phyloP scores from a whole-genome alignment of 2,329 filamentous ascomycete genomes.

The Lizonia empirigonia region DNA sequence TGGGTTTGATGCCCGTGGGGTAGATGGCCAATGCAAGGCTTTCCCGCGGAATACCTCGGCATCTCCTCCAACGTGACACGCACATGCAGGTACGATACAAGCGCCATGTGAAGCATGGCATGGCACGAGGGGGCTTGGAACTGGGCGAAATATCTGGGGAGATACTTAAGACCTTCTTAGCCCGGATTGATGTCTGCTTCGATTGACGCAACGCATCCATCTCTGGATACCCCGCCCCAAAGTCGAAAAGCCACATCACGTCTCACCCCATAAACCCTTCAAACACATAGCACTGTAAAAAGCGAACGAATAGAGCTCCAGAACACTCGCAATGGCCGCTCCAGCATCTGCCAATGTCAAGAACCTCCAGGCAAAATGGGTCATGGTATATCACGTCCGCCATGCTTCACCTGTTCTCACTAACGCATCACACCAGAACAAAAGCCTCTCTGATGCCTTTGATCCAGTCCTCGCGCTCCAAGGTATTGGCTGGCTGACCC shows the following conservation, averaged over 20 bases:
- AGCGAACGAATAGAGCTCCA: neutral
- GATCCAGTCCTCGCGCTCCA: constrained; percentile 71
- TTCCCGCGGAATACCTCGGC: constrained; percentile 32
- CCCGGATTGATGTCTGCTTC: neutral
- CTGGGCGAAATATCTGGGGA: constrained; percentile 11
- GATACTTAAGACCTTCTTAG: constrained; percentile 19
- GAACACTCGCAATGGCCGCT: constrained; percentile 43
- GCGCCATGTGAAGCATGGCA: constrained; percentile 22
- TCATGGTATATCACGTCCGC: constrained; percentile 37
- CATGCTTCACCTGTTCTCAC: neutral
- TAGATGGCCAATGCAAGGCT: constrained; percentile 11
- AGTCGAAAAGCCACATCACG: constrained; percentile 2
- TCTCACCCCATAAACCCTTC: constrained; percentile 1
- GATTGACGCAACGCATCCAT: neutral
- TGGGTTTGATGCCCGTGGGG: constrained; percentile 8
- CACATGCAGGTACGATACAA: constrained; percentile 21
- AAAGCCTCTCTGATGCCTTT: constrained; percentile 69
- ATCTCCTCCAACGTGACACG: constrained; percentile 11
- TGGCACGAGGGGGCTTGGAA: constrained; percentile 18
- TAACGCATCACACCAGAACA: constrained; percentile 65
- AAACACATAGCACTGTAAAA: neutral
- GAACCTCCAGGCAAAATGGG: constrained; percentile 48
- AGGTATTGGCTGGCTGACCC: constrained; percentile 65
- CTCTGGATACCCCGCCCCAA: constrained; percentile 3
- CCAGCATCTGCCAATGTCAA: constrained; percentile 42